Evolutionary conservation across 495 filamentous ascomycete genomes (phyloP).

Genomic region (Aspergillus coremiiformis): DNA sequence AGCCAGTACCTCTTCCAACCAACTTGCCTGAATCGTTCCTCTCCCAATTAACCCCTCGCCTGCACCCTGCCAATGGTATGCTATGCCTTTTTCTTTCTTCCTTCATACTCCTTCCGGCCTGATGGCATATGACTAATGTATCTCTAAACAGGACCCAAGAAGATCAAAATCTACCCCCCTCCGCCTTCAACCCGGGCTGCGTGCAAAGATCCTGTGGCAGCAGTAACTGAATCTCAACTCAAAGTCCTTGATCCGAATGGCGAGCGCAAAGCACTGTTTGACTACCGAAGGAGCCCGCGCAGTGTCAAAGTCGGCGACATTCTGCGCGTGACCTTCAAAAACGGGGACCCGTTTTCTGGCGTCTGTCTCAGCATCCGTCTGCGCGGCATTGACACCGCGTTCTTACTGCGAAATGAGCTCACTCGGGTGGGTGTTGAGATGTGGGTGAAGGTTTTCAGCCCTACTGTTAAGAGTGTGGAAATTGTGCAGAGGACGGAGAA

Average conservation of each 20-base stretch:
- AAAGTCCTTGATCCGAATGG: constrained; percentile 72
- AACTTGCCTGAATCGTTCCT: constrained; percentile 36
- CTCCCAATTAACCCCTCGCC: constrained; percentile 34
- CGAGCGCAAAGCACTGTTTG: constrained; percentile 72
- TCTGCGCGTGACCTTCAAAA: constrained; percentile 74
- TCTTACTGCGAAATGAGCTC: constrained; percentile 77
- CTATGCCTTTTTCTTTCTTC: not conserved
- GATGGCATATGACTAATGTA: not conserved
- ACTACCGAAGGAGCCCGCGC: constrained; percentile 61
- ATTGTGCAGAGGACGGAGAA: constrained; percentile 79
- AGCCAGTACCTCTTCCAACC: constrained; percentile 32
- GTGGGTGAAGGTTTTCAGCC: constrained; percentile 91
- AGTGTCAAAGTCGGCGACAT: constrained; percentile 76
- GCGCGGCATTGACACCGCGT: constrained; percentile 74
- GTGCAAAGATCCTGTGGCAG: constrained; percentile 54
- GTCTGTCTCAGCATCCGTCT: constrained; percentile 79
- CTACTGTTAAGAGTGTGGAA: constrained; percentile 84
- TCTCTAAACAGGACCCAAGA: constrained; percentile 28
- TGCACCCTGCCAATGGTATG: constrained; percentile 33
- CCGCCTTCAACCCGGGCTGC: constrained; percentile 37
- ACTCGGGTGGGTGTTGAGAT: constrained; percentile 88
- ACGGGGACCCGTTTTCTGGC: constrained; percentile 84
- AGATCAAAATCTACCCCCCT: constrained; percentile 47
- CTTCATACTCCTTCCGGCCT: not conserved
- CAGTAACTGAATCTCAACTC: constrained; percentile 59